Evolutionary conservation across 2,329 filamentous ascomycete species (phyloP), one percentile per base, ranked within the genome.

Genomic region (Microdochium paspali): DNA sequence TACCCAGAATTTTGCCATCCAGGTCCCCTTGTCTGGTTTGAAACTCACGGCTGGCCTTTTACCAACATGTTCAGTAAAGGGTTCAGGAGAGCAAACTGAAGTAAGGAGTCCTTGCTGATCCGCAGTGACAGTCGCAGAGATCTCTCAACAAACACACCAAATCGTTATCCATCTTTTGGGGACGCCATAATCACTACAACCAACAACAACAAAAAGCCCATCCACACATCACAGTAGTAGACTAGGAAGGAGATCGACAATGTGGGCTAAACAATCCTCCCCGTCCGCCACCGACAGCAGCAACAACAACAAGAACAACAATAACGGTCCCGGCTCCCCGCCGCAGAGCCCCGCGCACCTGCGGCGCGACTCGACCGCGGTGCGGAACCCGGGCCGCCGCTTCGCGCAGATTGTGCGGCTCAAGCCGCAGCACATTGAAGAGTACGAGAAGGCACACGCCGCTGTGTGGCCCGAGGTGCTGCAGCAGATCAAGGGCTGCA

Each of bases 391-490:
- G 3, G 73, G 69, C 44, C 70, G 72, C 3, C 77, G 84, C 50
- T 75, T 89, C 55, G 85, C 76, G 32, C 86, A 90, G 64, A 84
- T 88, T 53, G 74, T 90, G 47, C 82, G 80, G 59, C 74, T 91
- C 48, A 85, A 82, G 65, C 79, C 80, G 12, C 79, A 84, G 52
- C 76, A 70, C 51, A 68, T 85, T 13, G 74, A 76, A 21, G 76
- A 81, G 53, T 91, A 90, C 69, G 90, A 87, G 62, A 74, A 82
- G 56, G 82, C 79, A 52, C 87, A 90, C 60, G 80, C 79, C 6
- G 74, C 73, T 4, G 84, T 89, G 1, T 91, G 86, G 87, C 85
- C 85, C 5, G 84, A 86, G 56, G 85, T 93, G 1, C 66, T 87
- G 28, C 74, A 80, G 61, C 84, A 89, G 66, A 90, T 91, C 58